A percentile compares a stretch with the other conserved stretches of the same genome.
phyloP scores from a whole-genome alignment of 2,329 filamentous ascomycete species.

The Tympanopsis confertula region DNA sequence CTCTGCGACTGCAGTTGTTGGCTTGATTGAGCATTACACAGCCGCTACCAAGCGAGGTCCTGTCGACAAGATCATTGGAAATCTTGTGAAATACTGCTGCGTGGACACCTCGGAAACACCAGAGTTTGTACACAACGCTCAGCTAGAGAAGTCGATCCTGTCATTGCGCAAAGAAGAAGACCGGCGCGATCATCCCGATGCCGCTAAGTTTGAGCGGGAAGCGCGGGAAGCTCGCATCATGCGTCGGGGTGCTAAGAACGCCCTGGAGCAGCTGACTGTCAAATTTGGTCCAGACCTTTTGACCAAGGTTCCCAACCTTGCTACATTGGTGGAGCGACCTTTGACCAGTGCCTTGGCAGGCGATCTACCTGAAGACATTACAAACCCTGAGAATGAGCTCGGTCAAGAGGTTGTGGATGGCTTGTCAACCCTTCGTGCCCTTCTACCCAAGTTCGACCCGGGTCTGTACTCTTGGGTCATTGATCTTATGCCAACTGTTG shows the following conservation, averaged over 20 bases:
- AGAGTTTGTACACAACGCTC: conserved; percentile 76
- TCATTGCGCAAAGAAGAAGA: conserved; percentile 97
- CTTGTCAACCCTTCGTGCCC: conserved; percentile 79
- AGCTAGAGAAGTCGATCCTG: conserved; percentile 68
- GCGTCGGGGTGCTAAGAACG: conserved; percentile 84
- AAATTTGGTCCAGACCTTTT: conserved; percentile 71
- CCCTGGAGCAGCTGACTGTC: conserved; percentile 72
- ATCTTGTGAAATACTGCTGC: conserved; percentile 93
- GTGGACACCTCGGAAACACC: conserved; percentile 96
- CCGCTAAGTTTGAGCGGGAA: conserved; percentile 79
- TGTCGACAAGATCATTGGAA: conserved; percentile 90
- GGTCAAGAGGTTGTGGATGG: conserved; percentile 92
- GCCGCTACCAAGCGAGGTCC: conserved; percentile 68
- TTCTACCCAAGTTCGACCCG: conserved; percentile 77
- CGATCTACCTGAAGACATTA: conserved; percentile 59
- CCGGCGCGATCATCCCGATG: conserved; percentile 80
- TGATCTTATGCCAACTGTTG: conserved; percentile 71
- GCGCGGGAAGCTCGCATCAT: conserved; percentile 82
- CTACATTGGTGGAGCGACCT: conserved; percentile 69
- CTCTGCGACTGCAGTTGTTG: conserved; percentile 74
- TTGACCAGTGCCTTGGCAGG: conserved; percentile 63
- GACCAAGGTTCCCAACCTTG: conserved; percentile 72
- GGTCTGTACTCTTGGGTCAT: conserved; percentile 72
- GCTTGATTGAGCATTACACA: conserved; percentile 77
- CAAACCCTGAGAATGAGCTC: conserved; percentile 60